Base-by-base conservation (phyloP, 2,329 filamentous ascomycete genomes). In the Xylariaceae sp. region DNA sequence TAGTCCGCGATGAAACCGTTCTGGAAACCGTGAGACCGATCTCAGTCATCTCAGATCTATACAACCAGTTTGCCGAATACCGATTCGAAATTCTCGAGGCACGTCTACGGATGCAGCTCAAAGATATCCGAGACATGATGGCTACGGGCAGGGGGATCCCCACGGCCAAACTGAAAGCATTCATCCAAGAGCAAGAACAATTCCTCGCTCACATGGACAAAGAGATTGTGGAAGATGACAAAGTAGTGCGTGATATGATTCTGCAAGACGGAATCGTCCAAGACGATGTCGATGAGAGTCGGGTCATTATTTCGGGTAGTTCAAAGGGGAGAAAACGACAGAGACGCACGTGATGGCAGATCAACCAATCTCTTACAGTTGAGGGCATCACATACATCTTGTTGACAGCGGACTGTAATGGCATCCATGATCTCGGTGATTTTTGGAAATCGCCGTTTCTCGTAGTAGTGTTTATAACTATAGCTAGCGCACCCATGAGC, bases 21-120 rank as follows among this genome's bases (percentile, higher is more conserved):
- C 68, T 86, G 33, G 78, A 72, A 3, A 82, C 76, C 0, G 76
- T 83, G 12, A 75, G 80, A 1, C 69, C 69, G 1, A 76, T 84
- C 50, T 82, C 78, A 3, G 67, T 82, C 49, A 64, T 80, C 2
- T 66, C 68, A 0, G 73, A 78, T 54, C 67, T 84, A 3, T 85
- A 85, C 63, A 71, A 72, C 44, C 75, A 83, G 58, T 86, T 79
- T 61, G 67, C 69, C 7, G 72, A 80, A 54, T 86, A 85, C 60
- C 75, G 82, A 2, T 70, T 85, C 4, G 75, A 82, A 53, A 80
- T 83, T 14, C 65, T 85, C 14, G 75, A 82, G 58, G 77, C 83
- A 58, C 74, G 80, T 1, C 63, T 80, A 47, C 71, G 73, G 12
- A 60, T 55, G 22, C 65, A 73, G 58, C 66, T 73, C 22, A 71